Evolutionary conservation across 2,329 filamentous ascomycete species (phyloP).

Genomic region (Clonostachys chloroleuca): DNA sequence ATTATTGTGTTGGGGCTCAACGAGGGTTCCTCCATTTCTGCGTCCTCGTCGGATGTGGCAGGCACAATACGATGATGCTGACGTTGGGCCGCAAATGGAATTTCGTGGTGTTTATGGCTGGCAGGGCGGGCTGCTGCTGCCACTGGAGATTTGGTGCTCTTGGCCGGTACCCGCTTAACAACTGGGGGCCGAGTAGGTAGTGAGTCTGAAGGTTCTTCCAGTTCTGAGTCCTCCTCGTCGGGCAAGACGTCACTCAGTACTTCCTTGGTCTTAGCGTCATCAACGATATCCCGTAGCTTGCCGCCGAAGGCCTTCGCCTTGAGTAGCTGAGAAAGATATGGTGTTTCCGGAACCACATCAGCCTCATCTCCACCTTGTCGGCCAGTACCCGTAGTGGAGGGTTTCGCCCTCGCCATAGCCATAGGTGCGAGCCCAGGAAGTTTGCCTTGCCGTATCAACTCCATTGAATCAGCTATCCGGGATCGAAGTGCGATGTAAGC

Average conservation of each 20-base stretch:
- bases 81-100: not conserved
- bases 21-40: slow-evolving; percentile 53
- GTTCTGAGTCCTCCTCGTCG: slow-evolving; percentile 47
- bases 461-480: slow-evolving; percentile 42
- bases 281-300: slow-evolving; percentile 54
- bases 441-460: slow-evolving; percentile 6
- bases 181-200: slow-evolving; percentile 26
- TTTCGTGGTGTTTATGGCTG: slow-evolving; percentile 45
- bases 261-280: slow-evolving; percentile 52
- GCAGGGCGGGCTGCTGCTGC: slow-evolving; percentile 36
- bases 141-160: slow-evolving; percentile 48
- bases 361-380: not conserved
- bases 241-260: slow-evolving; percentile 44
- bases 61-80: not conserved
- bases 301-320: slow-evolving; percentile 55
- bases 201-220: slow-evolving; percentile 17
- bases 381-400: not conserved
- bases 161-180: slow-evolving; percentile 55
- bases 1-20: slow-evolving; percentile 65
- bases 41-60: slow-evolving; percentile 33
- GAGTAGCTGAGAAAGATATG: slow-evolving; percentile 64
- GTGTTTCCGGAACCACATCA: slow-evolving; percentile 52
- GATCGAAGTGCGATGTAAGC: slow-evolving; percentile 36
- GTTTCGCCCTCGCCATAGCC: not conserved
- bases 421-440: not conserved